phyloP scores from a whole-genome alignment of 495 filamentous ascomycete genomes.

The Xylaria sp. region DNA sequence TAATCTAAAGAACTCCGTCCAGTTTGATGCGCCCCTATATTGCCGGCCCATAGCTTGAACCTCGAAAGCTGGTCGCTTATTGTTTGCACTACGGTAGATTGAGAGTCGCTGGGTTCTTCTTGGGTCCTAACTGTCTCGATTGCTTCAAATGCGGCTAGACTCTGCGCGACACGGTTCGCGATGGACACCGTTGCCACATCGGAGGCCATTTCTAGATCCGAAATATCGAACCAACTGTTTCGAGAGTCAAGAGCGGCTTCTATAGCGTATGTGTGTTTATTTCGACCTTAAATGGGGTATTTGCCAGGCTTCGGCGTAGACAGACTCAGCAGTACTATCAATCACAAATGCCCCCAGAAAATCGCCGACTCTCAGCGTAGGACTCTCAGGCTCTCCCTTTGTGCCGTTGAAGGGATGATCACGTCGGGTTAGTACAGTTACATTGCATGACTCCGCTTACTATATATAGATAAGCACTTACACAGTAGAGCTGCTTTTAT shows the following conservation, averaged over 20 bases:
- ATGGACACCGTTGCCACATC: background rate
- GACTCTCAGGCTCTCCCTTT: background rate
- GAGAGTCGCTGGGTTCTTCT: background rate
- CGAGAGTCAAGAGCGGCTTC: background rate
- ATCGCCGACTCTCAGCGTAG: too few species aligned
- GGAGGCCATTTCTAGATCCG: background rate
- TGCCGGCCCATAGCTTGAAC: slow-evolving; percentile 54
- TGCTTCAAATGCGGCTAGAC: slow-evolving; percentile 17
- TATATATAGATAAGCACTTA: too few species aligned
- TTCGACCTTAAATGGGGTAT: background rate
- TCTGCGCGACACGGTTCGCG: background rate
- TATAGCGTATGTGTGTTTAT: background rate
- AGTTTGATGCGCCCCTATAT: slow-evolving; percentile 53
- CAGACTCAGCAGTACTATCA: background rate
- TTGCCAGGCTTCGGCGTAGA: background rate
- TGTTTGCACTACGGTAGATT: background rate
- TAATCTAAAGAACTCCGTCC: slow-evolving; percentile 54
- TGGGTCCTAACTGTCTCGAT: background rate
- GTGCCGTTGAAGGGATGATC: background rate
- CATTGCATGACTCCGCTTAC: slow-evolving; percentile 17
- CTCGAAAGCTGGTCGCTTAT: slow-evolving; percentile 44
- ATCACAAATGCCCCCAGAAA: background rate
- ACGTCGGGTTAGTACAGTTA: background rate
- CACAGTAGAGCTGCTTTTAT: background rate
- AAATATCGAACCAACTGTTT: background rate